phyloP scores from a whole-genome alignment of 371 early-diverging fungal species.

The Smittium culicis region DNA sequence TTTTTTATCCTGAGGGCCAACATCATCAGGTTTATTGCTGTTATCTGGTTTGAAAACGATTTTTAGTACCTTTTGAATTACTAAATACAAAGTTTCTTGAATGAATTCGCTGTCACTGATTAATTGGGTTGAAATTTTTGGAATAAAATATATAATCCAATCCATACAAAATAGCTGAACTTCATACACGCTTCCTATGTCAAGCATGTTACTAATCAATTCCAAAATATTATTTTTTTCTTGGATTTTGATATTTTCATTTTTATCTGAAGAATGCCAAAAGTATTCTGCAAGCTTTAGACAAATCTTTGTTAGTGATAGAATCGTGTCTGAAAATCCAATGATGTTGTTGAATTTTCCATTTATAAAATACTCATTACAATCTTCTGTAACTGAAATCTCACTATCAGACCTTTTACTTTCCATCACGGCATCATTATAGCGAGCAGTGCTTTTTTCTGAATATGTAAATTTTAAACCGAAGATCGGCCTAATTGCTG shows the following conservation, averaged over 20 bases:
- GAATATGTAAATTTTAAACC: too few relatives aligned
- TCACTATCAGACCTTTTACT: too few relatives aligned
- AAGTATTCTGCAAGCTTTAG: not conserved
- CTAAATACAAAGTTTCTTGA: not conserved
- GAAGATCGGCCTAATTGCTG: too few relatives aligned
- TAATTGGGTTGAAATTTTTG: not conserved
- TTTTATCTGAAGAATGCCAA: too few relatives aligned
- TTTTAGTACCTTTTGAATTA: not conserved
- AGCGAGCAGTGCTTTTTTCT: too few relatives aligned
- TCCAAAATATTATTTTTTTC: not conserved
- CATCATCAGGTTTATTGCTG: not conserved
- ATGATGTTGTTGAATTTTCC: not conserved
- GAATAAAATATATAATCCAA: not conserved
- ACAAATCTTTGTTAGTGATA: not conserved
- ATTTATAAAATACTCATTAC: too few relatives aligned
- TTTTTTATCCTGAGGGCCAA: not conserved
- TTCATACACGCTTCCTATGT: not conserved
- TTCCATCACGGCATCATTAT: too few relatives aligned
- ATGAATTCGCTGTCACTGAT: not conserved
- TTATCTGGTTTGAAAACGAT: not conserved
- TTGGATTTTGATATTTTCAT: not conserved
- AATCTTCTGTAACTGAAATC: too few relatives aligned
- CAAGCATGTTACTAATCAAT: not conserved
- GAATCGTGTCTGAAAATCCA: slow-evolving; percentile 1
- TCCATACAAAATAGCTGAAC: not conserved